Evolutionary conservation across 805 yeast genomes (phyloP).

Genomic region (Cyberlindnera petersonii): DNA sequence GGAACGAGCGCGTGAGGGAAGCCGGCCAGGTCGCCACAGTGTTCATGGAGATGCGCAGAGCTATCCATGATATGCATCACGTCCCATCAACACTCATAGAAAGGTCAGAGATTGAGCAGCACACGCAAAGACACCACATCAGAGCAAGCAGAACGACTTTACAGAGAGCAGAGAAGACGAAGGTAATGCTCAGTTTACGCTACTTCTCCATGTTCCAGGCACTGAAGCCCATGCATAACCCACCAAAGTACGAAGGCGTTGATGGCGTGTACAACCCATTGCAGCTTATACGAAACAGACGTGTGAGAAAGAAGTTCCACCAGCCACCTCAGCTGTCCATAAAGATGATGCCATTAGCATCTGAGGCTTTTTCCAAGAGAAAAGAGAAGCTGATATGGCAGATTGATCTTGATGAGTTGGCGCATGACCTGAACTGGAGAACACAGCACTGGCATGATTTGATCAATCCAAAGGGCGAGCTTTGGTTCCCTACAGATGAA

Average conservation of each 20-base stretch:
- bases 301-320: conserved; percentile 47
- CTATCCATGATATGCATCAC: conserved; percentile 40
- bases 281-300: conserved; percentile 74
- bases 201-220: conserved; percentile 25
- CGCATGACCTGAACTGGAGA: conserved; percentile 58
- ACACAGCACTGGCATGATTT: conserved; percentile 52
- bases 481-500: conserved; percentile 44
- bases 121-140: conserved; percentile 14
- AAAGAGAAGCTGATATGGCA: conserved; percentile 57
- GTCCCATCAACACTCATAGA: conserved; percentile 30
- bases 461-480: conserved; percentile 38
- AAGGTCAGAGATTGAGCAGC: conserved; percentile 20
- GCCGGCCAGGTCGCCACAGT: conserved; percentile 38
- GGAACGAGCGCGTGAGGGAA: conserved; percentile 23
- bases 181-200: conserved; percentile 31
- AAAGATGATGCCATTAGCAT: conserved; percentile 56
- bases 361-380: conserved; percentile 53
- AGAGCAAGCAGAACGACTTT: conserved; percentile 33
- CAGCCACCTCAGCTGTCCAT: conserved; percentile 44
- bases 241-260: conserved; percentile 36
- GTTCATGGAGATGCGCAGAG: conserved; percentile 39
- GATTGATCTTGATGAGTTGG: conserved; percentile 54
- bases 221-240: conserved; percentile 14
- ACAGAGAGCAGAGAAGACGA: conserved; percentile 47
- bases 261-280: conserved; percentile 78